Evolutionary conservation across 306 rosid genomes (phyloP).

Genomic region (Abrus pulchellus): DNA sequence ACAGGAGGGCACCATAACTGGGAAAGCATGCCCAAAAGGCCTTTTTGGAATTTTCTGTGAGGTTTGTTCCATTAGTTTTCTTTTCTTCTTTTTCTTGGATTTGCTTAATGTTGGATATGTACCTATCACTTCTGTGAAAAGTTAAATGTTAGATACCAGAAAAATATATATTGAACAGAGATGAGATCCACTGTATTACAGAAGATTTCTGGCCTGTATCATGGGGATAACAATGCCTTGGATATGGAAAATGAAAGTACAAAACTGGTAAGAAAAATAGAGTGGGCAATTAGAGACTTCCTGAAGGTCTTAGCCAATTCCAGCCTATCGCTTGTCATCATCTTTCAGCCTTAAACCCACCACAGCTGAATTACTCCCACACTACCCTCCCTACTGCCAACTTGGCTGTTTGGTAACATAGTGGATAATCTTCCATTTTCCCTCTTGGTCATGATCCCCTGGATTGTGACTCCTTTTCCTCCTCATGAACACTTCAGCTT

Average conservation of each 20-base stretch:
- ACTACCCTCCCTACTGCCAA: background rate
- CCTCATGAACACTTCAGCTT: background rate
- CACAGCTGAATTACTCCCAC: background rate
- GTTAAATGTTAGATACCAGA: background rate
- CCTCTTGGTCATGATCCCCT: background rate
- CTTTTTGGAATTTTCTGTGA: slow-evolving; percentile 87
- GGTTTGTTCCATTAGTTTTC: slow-evolving; percentile 61
- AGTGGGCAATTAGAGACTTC: background rate
- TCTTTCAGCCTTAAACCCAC: background rate
- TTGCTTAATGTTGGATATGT: slow-evolving; percentile 24
- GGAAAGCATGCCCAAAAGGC: slow-evolving; percentile 94
- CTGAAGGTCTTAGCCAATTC: background rate
- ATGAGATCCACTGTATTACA: background rate
- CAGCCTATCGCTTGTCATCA: background rate
- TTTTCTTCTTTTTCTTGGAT: slow-evolving; percentile 1
- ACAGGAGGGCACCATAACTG: slow-evolving; percentile 81
- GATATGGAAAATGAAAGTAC: background rate
- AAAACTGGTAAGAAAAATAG: background rate
- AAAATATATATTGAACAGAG: background rate
- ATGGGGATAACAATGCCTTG: background rate
- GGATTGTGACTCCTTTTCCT: background rate
- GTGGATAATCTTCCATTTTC: background rate
- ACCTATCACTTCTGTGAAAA: slow-evolving; percentile 32
- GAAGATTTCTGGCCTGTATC: background rate
- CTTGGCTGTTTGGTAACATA: background rate